A percentile compares a stretch with the other conserved stretches of the same genome.
phyloP scores from a whole-genome alignment of 257 asterid species.

The Cruciata laevipes region DNA sequence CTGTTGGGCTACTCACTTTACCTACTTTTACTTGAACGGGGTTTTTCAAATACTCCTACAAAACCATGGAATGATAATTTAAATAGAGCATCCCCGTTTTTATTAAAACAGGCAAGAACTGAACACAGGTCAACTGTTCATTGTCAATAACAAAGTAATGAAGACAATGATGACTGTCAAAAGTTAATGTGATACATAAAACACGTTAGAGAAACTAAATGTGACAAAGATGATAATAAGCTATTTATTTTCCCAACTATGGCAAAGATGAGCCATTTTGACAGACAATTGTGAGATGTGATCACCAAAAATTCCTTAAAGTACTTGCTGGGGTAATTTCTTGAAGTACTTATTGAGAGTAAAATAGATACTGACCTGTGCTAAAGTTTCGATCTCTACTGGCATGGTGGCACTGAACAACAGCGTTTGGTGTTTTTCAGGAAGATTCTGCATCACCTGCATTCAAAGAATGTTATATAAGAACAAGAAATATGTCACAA shows the following conservation, averaged over 20 bases:
- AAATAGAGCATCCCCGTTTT: not conserved
- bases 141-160: not conserved
- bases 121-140: not conserved
- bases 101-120: not conserved
- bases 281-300: no score
- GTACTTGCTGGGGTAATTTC: not conserved
- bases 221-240: not conserved
- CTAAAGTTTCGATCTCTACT: slow-evolving; percentile 74
- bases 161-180: not conserved
- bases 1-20: slow-evolving; percentile 85
- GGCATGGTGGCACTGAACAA: slow-evolving; percentile 97
- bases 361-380: slow-evolving; percentile 45
- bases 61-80: slow-evolving; percentile 7
- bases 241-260: no score
- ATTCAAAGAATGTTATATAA: slow-evolving; percentile 13
- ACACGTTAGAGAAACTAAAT: not conserved
- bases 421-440: slow-evolving; percentile 72
- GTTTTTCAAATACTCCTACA: slow-evolving; percentile 67
- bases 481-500: not conserved
- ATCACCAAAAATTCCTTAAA: no score
- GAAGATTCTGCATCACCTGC: slow-evolving; percentile 84
- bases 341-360: not conserved
- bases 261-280: no score
- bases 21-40: slow-evolving; percentile 89
- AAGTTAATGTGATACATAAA: not conserved